Evolutionary conservation across 352 stramenopile genomes (phyloP), one percentile per base, ranked within the genome.

Genomic region (Globisporangium irregulare): DNA sequence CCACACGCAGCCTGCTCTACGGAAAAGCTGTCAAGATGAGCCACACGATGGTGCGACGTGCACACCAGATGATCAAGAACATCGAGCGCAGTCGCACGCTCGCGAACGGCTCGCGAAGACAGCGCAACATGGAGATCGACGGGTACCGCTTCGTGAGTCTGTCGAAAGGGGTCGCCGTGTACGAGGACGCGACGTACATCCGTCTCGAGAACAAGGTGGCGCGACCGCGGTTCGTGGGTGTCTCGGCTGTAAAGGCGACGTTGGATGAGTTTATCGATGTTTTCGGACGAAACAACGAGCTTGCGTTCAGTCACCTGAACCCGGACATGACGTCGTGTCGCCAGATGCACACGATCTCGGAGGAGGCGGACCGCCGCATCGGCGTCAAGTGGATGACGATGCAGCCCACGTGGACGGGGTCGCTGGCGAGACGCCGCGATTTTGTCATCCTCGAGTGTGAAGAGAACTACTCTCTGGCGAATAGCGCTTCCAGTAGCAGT

Each of bases 381-480:
- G 60, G 62, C 2, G 69, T 86, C 67, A 70, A 81, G 14, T 79
- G 74, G 66, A 66, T 77, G 43, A 66, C 65, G 29, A 68, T 85
- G 38, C 67, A 80, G 55, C 66, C 75, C 12, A 63, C 75, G 18
- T 67, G 51, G 53, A 67, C 68, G 8, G 59, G 68, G 1, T 64
- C 62, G 14, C 63, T 73, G 25, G 69, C 77, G 1, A 61, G 74
- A 1, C 74, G 72, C 22, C 75, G 79, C 4, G 79, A 87, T 50
- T 85, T 87, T 64, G 59, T 80, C 14, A 68, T 81, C 18, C 68
- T 85, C 24, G 69, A 70, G 53, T 74, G 76, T 51, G 67, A 85
- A 4, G 73, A 81, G 55, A 36, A 66, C 27, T 82, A 85, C 48
- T 50, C 55, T 4, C 14, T 50, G 3, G 53, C 36, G 18, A 63